These are phyloP conservation scores for Wallemia mellicola DNA, from an alignment of 1,284 basidiomycete genomes.

Conservation along the genomic window DNA sequence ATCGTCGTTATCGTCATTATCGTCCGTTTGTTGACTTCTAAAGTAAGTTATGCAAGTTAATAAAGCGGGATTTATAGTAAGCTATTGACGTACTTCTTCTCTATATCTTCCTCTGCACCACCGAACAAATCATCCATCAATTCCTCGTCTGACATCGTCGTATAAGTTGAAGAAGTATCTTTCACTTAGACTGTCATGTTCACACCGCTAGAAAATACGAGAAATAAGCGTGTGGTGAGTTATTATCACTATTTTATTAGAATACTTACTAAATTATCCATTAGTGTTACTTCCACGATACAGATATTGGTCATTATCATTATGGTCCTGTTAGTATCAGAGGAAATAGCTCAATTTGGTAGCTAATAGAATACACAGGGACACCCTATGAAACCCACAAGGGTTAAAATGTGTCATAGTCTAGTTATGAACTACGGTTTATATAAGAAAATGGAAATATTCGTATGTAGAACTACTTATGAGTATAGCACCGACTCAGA, in stretches of 20 bases:
- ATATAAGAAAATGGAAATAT: constrained; percentile 93
- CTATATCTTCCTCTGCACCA: not conserved
- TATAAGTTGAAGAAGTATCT: not conserved
- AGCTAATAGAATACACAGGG: too few relatives aligned
- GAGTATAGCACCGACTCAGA: constrained; percentile 1
- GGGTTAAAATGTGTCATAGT: constrained; percentile 97
- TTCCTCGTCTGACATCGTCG: not conserved
- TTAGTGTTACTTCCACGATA: constrained; percentile 31
- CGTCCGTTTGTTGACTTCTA: not conserved
- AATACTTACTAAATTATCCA: not conserved
- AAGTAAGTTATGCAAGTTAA: not conserved
- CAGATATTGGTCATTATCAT: constrained; percentile 91
- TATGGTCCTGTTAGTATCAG: constrained; percentile 82
- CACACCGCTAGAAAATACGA: not conserved
- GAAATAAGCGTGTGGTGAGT: not conserved
- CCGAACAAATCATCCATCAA: not conserved
- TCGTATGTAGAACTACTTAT: constrained; percentile 26
- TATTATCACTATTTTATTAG: not conserved
- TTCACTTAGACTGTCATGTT: not conserved
- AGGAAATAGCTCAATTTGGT: too few relatives aligned
- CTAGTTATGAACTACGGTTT: constrained; percentile 98
- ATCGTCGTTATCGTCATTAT: constrained; percentile 25
- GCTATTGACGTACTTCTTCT: not conserved
- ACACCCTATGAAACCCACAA: constrained; percentile 61
- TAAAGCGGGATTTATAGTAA: not conserved